These are phyloP conservation scores for Cercospora sp. DNA, from an alignment of 2,329 filamentous ascomycete species.

Conservation along the genomic window DNA sequence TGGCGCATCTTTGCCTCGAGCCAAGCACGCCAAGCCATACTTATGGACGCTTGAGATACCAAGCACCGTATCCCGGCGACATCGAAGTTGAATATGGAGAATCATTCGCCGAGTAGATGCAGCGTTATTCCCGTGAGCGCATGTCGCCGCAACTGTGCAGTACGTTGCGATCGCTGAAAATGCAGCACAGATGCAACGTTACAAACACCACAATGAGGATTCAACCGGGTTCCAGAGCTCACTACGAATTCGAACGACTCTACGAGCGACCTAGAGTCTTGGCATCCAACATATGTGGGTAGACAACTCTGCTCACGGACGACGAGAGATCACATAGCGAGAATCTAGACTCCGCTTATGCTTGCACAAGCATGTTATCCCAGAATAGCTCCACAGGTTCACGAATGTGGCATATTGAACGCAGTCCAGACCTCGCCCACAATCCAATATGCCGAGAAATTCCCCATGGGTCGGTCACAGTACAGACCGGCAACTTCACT, in stretches of 20 bases:
- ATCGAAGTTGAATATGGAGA: not conserved
- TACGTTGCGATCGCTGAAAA: too few relatives aligned
- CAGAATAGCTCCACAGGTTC: not conserved
- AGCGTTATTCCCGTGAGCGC: not conserved
- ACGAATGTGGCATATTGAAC: not conserved
- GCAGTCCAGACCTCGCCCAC: not conserved
- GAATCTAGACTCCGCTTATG: not conserved
- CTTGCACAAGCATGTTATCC: not conserved
- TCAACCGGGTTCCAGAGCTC: not conserved
- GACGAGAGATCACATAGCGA: not conserved
- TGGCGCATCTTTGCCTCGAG: not conserved
- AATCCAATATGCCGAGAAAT: not conserved
- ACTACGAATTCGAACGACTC: not conserved
- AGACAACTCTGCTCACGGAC: not conserved
- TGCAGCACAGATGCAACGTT: too few relatives aligned
- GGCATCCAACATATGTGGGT: not conserved
- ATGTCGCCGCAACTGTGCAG: not conserved
- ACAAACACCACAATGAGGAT: too few relatives aligned
- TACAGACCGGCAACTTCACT: not conserved
- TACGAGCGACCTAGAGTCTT: not conserved
- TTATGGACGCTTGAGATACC: not conserved
- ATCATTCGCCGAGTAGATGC: not conserved
- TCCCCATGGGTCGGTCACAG: not conserved
- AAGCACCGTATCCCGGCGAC: not conserved
- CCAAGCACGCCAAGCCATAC: not conserved